Evolutionary conservation across 2,329 filamentous ascomycete genomes (phyloP).

Genomic region (Colletotrichum musicola): DNA sequence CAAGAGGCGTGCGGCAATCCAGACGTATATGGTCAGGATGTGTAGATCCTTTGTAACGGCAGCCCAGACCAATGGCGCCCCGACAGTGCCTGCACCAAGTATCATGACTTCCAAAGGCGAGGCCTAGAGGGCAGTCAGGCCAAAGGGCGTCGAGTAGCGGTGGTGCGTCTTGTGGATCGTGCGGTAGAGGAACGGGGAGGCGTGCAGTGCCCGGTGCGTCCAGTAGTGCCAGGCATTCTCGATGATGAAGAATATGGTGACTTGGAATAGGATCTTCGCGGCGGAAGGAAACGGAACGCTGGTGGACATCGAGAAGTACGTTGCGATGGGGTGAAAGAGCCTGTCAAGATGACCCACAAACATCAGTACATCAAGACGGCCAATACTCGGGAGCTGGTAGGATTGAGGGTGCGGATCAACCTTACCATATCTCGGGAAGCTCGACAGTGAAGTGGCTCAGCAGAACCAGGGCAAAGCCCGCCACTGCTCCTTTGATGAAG

Average conservation of each 20-base stretch:
- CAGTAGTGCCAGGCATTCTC: constrained; percentile 99
- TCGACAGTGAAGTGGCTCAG: constrained; percentile 98
- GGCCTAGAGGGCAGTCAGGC: constrained; percentile 95
- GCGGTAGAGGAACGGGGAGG: constrained; percentile 94
- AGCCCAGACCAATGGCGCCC: constrained; percentile 85
- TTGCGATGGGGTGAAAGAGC: constrained; percentile 97
- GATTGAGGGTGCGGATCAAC: too few relatives aligned
- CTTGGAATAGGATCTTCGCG: constrained; percentile 90
- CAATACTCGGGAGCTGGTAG: too few relatives aligned
- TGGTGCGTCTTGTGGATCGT: constrained; percentile 99
- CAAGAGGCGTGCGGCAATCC: constrained; percentile 92
- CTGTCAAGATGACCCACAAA: constrained; percentile 49
- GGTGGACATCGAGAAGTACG: constrained; percentile 89
- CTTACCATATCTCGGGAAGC: constrained; percentile 88
- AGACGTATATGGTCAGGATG: constrained; percentile 96
- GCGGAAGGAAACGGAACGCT: constrained; percentile 88
- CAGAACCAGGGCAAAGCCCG: constrained; percentile 89
- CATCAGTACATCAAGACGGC: too few relatives aligned
- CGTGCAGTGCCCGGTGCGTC: constrained; percentile 92
- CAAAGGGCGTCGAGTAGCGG: constrained; percentile 97
- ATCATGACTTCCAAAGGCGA: constrained; percentile 98
- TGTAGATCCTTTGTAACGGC: constrained; percentile 87
- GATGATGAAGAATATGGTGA: constrained; percentile 92
- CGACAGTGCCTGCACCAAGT: constrained; percentile 87
- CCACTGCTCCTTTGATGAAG: constrained; percentile 91